Evolutionary conservation across 495 filamentous ascomycete genomes (phyloP).

Genomic region (Arthonia radiata): DNA sequence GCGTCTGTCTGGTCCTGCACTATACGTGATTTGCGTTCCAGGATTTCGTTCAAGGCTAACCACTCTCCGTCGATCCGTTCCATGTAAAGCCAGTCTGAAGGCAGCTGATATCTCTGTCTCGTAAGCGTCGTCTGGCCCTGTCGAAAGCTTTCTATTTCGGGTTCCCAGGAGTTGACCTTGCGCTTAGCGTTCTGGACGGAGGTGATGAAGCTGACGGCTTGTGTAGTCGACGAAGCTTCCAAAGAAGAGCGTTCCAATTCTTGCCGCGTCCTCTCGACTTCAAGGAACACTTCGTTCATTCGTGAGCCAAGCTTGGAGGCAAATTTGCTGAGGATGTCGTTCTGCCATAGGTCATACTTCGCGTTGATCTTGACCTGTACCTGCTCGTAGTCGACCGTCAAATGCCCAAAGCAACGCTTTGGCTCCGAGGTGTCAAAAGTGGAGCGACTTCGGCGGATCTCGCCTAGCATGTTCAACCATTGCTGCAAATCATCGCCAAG

Average conservation of each 20-base stretch:
- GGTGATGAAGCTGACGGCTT: constrained; percentile 95
- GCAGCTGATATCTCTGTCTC: constrained; percentile 80
- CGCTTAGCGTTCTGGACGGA: constrained; percentile 88
- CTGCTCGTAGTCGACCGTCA: constrained; percentile 90
- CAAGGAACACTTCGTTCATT: constrained; percentile 69
- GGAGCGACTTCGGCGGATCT: constrained; percentile 74
- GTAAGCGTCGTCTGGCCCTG: constrained; percentile 78
- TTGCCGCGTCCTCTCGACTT: constrained; percentile 64
- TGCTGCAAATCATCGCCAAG: constrained; percentile 74
- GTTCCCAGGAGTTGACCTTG: constrained; percentile 78
- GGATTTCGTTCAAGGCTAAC: constrained; percentile 68
- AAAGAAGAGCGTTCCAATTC: constrained; percentile 78
- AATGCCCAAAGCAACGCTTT: constrained; percentile 70
- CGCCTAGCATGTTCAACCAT: constrained; percentile 85
- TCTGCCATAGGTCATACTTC: constrained; percentile 99
- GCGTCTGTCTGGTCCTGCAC: constrained; percentile 90
- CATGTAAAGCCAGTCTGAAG: constrained; percentile 75
- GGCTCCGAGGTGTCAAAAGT: constrained; percentile 94
- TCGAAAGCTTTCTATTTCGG: constrained; percentile 82
- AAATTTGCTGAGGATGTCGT: constrained; percentile 84
- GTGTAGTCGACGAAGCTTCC: constrained; percentile 76
- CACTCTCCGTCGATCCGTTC: constrained; percentile 89
- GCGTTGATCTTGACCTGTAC: constrained; percentile 94
- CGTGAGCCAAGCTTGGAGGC: constrained; percentile 67
- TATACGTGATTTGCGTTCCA: constrained; percentile 72